phyloP scores from a whole-genome alignment of 2,329 filamentous ascomycete species.

The Elsinoe batatas region DNA sequence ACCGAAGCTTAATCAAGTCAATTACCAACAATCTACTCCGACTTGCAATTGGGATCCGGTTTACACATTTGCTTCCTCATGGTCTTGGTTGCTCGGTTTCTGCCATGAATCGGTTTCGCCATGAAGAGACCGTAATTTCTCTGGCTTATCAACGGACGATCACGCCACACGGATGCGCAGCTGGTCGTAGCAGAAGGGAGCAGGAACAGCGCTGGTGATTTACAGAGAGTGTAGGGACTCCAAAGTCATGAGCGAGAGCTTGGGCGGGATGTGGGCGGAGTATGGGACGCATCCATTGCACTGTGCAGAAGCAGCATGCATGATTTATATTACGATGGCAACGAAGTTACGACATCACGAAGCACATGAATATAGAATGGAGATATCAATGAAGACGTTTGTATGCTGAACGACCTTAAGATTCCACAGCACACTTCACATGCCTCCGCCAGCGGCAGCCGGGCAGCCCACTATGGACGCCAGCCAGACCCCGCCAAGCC shows the following conservation, averaged over 20 bases:
- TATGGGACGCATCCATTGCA: too few species aligned
- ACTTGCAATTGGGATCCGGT: not conserved
- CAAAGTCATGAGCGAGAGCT: too few species aligned
- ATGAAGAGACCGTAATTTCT: not conserved
- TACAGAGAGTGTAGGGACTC: too few species aligned
- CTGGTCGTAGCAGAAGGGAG: too few species aligned
- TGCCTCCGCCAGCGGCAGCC: constrained; percentile 4
- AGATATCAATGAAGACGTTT: not conserved
- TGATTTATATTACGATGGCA: too few species aligned
- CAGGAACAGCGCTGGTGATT: too few species aligned
- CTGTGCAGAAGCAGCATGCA: too few species aligned
- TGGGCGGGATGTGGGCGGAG: too few species aligned
- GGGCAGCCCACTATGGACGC: not conserved
- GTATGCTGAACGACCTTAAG: not conserved
- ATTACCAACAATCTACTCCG: not conserved
- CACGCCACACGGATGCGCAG: not conserved
- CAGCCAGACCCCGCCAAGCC: constrained; percentile 3
- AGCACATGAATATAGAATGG: too few species aligned
- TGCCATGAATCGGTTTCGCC: not conserved
- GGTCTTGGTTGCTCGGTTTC: constrained; percentile 2
- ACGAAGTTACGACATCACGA: too few species aligned
- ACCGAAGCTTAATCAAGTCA: not conserved
- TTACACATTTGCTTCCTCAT: constrained; percentile 1
- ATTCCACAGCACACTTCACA: not conserved
- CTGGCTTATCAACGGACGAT: not conserved